Conservation (phyloP, 306 rosid species). For the Fragaria iinumae region DNA sequence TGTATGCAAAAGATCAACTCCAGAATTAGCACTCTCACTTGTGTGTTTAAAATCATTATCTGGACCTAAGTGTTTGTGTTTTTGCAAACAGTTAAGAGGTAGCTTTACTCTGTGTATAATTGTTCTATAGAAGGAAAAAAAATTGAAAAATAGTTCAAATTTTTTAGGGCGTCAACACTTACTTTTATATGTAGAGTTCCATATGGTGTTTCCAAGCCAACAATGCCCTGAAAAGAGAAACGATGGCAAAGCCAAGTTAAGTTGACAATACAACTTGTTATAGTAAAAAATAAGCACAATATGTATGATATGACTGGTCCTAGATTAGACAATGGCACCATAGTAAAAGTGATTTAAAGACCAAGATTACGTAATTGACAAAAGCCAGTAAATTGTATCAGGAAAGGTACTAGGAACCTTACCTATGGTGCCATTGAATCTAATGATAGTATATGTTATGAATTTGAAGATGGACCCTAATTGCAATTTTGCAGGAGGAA, state of each 20-base stretch:
- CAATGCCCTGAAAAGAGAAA: constrained; percentile 58
- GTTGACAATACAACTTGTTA: constrained; percentile 1
- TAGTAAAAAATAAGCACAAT: too few species aligned
- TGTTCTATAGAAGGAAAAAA: not conserved
- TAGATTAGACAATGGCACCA: too few species aligned
- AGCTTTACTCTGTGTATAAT: not conserved
- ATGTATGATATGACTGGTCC: too few species aligned
- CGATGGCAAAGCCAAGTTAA: not conserved
- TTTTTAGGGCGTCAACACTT: constrained; percentile 24
- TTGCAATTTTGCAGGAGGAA: not conserved
- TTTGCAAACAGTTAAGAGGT: not conserved
- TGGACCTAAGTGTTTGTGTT: too few species aligned
- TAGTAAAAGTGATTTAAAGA: not conserved
- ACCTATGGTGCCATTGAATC: not conserved
- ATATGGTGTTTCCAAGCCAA: constrained; percentile 65
- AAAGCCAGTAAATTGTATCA: not conserved
- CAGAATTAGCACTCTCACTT: not conserved
- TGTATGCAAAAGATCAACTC: not conserved
- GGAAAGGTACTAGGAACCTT: not conserved
- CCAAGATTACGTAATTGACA: not conserved
- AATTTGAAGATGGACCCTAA: not conserved
- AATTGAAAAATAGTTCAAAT: not conserved
- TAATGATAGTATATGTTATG: not conserved
- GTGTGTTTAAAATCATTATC: not conserved
- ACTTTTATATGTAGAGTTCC: constrained; percentile 88